Conservation (phyloP, 192 early-diverging fungal species). For the Coemansia sp. region DNA sequence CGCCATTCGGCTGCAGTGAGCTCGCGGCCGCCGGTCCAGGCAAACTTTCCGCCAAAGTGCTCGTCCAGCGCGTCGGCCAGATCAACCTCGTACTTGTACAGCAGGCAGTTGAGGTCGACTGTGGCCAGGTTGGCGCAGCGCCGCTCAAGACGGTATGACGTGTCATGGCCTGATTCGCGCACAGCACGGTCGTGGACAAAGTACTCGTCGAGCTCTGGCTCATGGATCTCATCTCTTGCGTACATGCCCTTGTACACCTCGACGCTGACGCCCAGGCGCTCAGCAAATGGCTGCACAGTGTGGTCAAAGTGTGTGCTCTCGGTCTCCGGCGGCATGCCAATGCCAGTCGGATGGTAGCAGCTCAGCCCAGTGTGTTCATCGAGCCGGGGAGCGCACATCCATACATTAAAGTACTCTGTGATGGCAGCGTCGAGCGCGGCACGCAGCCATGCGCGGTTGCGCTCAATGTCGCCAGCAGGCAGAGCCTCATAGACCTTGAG, state of each 20-base stretch:
- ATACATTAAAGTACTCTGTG: slow-evolving; percentile 91
- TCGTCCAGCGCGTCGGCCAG: slow-evolving; percentile 70
- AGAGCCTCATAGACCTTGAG: slow-evolving; percentile 73
- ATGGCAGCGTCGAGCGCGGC: slow-evolving; percentile 70
- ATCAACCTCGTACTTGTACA: slow-evolving; percentile 97
- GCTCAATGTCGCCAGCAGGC: slow-evolving; percentile 32
- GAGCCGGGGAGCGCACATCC: slow-evolving; percentile 79
- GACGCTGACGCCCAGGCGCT: slow-evolving; percentile 62
- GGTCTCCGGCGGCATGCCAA: slow-evolving; percentile 98
- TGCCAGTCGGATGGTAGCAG: slow-evolving; percentile 83
- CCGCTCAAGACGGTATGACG: slow-evolving; percentile 89
- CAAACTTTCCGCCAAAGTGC: slow-evolving; percentile 60
- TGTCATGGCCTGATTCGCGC: slow-evolving; percentile 96
- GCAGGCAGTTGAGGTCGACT: slow-evolving; percentile 86
- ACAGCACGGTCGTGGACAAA: slow-evolving; percentile 98
- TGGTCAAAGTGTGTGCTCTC: slow-evolving; percentile 90
- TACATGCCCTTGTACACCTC: slow-evolving; percentile 77
- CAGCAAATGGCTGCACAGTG: slow-evolving; percentile 78
- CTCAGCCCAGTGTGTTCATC: slow-evolving; percentile 75
- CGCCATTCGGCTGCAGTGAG: slow-evolving; percentile 63
- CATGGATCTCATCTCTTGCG: slow-evolving; percentile 62
- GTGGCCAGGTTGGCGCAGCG: slow-evolving; percentile 90
- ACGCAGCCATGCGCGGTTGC: slow-evolving; percentile 74
- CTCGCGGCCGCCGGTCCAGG: slow-evolving; percentile 37
- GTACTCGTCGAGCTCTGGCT: slow-evolving; percentile 88